Evolutionary conservation across 257 asterid genomes (phyloP).

Genomic region (Fraxinus anomala): DNA sequence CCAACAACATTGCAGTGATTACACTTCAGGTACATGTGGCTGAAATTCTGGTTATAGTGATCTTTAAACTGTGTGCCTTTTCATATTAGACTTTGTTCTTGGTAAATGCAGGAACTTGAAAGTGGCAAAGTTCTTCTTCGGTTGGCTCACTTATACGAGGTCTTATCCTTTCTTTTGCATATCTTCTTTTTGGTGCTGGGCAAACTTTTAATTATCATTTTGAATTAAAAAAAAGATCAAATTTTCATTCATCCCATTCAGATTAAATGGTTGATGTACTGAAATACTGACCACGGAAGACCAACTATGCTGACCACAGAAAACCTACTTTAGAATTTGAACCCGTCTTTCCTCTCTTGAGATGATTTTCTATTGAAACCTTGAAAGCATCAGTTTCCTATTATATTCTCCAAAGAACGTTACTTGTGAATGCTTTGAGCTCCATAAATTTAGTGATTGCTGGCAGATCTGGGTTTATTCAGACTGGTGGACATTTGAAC

Average conservation of each 20-base stretch:
- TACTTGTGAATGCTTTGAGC: neutral
- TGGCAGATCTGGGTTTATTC: neutral
- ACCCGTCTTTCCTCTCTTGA: neutral
- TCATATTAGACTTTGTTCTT: conserved; percentile 10
- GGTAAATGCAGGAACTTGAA: conserved; percentile 62
- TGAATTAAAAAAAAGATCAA: conserved; percentile 1
- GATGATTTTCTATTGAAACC: neutral
- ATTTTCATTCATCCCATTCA: neutral
- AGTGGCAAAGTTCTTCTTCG: conserved; percentile 71
- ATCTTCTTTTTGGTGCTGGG: conserved; percentile 4
- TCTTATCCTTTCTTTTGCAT: conserved; percentile 27
- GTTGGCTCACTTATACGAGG: conserved; percentile 88
- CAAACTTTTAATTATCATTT: neutral
- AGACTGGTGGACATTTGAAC: neutral
- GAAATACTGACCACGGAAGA: conserved; percentile 4
- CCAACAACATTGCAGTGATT: conserved; percentile 69
- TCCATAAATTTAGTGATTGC: neutral
- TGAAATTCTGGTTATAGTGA: conserved; percentile 1
- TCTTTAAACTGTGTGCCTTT: neutral
- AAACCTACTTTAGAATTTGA: neutral
- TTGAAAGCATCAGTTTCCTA: neutral
- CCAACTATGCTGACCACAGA: neutral
- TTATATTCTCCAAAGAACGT: neutral
- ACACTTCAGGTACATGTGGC: conserved; percentile 59
- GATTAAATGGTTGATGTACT: neutral